Percentiles rank a stretch among this genome's conserved stretches.
phyloP scores from a whole-genome alignment of 805 yeast species.

The Pichia membranifaciens region DNA sequence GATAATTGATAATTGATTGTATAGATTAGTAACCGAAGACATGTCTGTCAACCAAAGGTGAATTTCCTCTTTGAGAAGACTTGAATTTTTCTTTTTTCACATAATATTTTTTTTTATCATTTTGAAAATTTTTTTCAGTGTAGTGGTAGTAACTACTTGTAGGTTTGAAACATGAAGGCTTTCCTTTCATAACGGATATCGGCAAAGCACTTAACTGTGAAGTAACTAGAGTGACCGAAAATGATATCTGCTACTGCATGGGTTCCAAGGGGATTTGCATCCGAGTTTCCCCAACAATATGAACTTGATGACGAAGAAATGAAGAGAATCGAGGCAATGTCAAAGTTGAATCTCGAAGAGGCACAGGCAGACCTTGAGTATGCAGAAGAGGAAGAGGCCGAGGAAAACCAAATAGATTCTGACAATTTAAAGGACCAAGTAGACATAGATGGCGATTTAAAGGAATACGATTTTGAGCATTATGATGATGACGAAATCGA shows the following conservation, averaged over 20 bases:
- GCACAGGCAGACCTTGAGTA: slow-evolving; percentile 38
- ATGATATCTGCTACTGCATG: slow-evolving; percentile 92
- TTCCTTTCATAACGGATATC: too few relatives aligned
- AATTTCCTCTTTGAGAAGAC: neutral
- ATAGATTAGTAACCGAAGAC: neutral
- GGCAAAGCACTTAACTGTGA: too few relatives aligned
- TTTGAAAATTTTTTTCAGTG: neutral
- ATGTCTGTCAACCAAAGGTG: too few relatives aligned
- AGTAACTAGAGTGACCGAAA: too few relatives aligned
- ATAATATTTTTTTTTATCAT: neutral
- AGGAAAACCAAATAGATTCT: slow-evolving; percentile 15
- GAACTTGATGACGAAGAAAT: slow-evolving; percentile 88
- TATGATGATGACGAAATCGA: slow-evolving; percentile 66
- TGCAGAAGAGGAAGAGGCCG: slow-evolving; percentile 25
- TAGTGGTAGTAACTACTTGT: too few relatives aligned
- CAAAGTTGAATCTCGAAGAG: slow-evolving; percentile 73
- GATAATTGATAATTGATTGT: too few relatives aligned
- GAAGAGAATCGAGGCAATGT: slow-evolving; percentile 82
- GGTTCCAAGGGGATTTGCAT: slow-evolving; percentile 95
- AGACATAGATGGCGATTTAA: slow-evolving; percentile 76
- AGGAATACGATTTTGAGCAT: slow-evolving; percentile 80
- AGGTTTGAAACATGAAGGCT: too few relatives aligned
- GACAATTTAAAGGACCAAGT: slow-evolving; percentile 41
- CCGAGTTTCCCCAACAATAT: slow-evolving; percentile 86
- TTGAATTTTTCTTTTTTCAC: neutral